These are phyloP conservation scores for Aspergillus brasiliensis DNA, from an alignment of 2,329 filamentous ascomycete genomes.

Conservation along the genomic window DNA sequence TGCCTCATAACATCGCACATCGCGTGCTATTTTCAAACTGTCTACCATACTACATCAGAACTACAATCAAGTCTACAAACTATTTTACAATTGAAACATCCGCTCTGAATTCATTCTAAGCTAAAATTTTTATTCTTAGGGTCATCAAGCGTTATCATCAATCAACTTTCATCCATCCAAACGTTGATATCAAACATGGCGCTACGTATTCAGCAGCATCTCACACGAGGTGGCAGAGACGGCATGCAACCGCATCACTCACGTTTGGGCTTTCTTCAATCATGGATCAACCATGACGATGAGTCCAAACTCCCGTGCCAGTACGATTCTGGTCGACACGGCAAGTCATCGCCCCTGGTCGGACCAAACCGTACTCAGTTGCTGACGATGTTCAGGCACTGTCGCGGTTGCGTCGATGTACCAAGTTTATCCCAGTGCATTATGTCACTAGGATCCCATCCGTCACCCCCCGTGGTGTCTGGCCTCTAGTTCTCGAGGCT, in stretches of 20 bases:
- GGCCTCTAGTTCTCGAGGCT: conserved; percentile 55
- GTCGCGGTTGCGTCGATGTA: not conserved
- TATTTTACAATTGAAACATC: too few species aligned
- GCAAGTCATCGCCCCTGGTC: not conserved
- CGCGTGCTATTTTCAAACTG: too few species aligned
- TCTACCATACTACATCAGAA: too few species aligned
- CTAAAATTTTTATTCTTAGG: not conserved
- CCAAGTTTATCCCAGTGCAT: not conserved
- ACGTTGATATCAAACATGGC: not conserved
- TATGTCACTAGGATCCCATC: not conserved
- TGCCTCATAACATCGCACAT: too few species aligned
- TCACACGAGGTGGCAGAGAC: not conserved
- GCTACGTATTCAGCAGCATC: not conserved
- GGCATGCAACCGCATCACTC: not conserved
- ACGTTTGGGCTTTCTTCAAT: not conserved
- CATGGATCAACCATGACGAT: not conserved
- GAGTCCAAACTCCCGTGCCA: not conserved
- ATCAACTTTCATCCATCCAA: not conserved
- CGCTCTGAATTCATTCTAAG: not conserved
- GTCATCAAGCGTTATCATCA: not conserved
- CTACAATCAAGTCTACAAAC: too few species aligned
- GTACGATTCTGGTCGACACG: not conserved
- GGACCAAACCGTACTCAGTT: not conserved
- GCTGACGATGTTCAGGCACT: not conserved
- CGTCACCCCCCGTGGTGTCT: not conserved